phyloP scores from a whole-genome alignment of 2,329 filamentous ascomycete species.

The Aureobasidium sp. region DNA sequence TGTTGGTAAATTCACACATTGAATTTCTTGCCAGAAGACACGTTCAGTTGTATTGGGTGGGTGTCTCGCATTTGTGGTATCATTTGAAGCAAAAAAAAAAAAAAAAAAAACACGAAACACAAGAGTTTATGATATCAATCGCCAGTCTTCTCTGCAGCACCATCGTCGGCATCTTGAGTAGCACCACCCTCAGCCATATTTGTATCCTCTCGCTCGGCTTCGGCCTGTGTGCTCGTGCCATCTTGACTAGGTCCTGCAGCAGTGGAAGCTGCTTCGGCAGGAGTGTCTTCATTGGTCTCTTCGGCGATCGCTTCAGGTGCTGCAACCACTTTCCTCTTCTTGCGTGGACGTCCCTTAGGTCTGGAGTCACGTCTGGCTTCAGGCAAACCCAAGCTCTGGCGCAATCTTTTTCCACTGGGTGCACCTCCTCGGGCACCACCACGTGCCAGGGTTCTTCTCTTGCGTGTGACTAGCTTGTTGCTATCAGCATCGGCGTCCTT shows the following conservation, averaged over 20 bases:
- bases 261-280: background rate
- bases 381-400: constrained; percentile 2
- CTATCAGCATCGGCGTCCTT: background rate
- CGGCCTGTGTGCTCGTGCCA: background rate
- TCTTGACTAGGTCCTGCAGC: background rate
- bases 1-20: background rate
- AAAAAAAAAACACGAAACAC: too few species aligned
- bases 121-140: background rate
- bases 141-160: background rate
- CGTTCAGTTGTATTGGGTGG: too few species aligned
- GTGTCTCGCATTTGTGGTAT: background rate
- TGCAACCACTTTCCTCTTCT: background rate
- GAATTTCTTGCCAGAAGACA: too few species aligned
- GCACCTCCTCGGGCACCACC: constrained; percentile 6
- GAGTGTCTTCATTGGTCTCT: background rate
- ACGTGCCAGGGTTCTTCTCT: constrained; percentile 1
- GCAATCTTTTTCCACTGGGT: constrained; percentile 8
- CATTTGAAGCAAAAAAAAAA: background rate
- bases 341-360: constrained; percentile 2
- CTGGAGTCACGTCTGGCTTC: constrained; percentile 3
- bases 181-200: background rate
- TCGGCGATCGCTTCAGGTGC: background rate
- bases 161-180: background rate
- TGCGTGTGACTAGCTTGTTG: constrained; percentile 5
- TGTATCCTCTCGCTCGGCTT: background rate